Evolutionary conservation across 2,329 filamentous ascomycete species (phyloP).

Genomic region (Sarocladium brachiariae): DNA sequence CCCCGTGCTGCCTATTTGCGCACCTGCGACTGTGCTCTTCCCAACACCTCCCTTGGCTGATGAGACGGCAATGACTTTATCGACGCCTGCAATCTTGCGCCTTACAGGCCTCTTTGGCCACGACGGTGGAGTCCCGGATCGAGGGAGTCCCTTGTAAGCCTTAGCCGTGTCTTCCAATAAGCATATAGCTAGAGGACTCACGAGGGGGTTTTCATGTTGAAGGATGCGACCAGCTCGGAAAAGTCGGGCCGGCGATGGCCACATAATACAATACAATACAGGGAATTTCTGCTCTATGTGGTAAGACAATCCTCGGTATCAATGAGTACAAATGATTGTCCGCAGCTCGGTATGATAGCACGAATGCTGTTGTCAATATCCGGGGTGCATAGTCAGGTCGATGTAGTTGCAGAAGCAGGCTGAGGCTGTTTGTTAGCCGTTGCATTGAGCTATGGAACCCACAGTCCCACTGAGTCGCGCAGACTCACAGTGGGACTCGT

Average conservation of each 20-base stretch:
- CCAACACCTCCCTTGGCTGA: conserved; percentile 98
- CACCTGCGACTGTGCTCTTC: conserved; percentile 87
- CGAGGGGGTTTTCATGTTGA: conserved; percentile 81
- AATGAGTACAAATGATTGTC: too few relatives aligned
- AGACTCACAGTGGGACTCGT: background rate
- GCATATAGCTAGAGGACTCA: too few relatives aligned
- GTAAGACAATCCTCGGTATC: too few relatives aligned
- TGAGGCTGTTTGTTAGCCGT: background rate
- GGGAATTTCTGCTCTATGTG: too few relatives aligned
- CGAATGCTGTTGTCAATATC: too few relatives aligned
- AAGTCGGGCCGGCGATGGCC: conserved; percentile 21
- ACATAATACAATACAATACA: too few relatives aligned
- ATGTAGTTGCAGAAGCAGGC: too few relatives aligned
- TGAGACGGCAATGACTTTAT: conserved; percentile 91
- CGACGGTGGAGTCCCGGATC: conserved; percentile 53
- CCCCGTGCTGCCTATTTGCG: too few relatives aligned
- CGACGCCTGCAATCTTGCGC: conserved; percentile 73
- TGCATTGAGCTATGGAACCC: conserved; percentile 8
- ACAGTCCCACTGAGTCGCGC: background rate
- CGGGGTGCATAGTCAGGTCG: too few relatives aligned
- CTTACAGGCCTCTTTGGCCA: conserved; percentile 71
- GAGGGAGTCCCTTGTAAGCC: conserved; percentile 86
- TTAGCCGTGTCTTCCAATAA: too few relatives aligned
- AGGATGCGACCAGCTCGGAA: conserved; percentile 25
- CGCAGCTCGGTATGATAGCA: too few relatives aligned